A percentile compares a stretch with the other conserved stretches of the same genome.
phyloP scores from a whole-genome alignment of 2,329 filamentous ascomycete species.

The Phialophora expanda region DNA sequence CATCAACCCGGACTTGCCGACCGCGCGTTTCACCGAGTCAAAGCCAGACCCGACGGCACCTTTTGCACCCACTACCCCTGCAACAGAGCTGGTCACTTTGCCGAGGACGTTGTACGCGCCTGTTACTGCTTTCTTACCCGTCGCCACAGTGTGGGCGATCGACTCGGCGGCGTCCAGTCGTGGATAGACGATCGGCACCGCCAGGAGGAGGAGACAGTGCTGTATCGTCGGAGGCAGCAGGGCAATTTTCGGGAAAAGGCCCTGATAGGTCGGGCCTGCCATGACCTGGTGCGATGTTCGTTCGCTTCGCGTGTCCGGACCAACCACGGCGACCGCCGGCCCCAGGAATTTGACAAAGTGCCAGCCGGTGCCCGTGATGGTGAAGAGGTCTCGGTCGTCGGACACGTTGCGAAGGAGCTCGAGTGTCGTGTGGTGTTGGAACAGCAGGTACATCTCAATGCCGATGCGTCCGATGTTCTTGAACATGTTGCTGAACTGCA shows the following conservation, averaged over 20 bases:
- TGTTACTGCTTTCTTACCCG: slow-evolving; percentile 95
- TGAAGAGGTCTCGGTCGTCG: slow-evolving; percentile 91
- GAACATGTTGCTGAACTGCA: slow-evolving; percentile 97
- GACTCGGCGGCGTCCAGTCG: slow-evolving; percentile 90
- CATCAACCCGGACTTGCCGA: slow-evolving; percentile 95
- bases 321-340: slow-evolving; percentile 85
- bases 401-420: slow-evolving; percentile 89
- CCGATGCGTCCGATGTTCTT: slow-evolving; percentile 96
- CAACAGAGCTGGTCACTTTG: slow-evolving; percentile 92
- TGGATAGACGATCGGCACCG: slow-evolving; percentile 88
- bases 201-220: slow-evolving; percentile 95
- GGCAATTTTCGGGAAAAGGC: slow-evolving; percentile 93
- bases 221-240: slow-evolving; percentile 90
- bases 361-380: slow-evolving; percentile 95
- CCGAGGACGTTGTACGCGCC: slow-evolving; percentile 95
- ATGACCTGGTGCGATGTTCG: slow-evolving; percentile 88
- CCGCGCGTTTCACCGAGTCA: slow-evolving; percentile 91
- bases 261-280: slow-evolving; percentile 95
- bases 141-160: slow-evolving; percentile 86
- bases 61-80: slow-evolving; percentile 93
- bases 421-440: slow-evolving; percentile 95
- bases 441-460: slow-evolving; percentile 96
- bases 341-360: slow-evolving; percentile 98
- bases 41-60: slow-evolving; percentile 92
- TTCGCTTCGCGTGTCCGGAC: slow-evolving; percentile 90